Base-by-base conservation (phyloP, 2,329 filamentous ascomycete species). In the Phaeoacremonium minimum region DNA sequence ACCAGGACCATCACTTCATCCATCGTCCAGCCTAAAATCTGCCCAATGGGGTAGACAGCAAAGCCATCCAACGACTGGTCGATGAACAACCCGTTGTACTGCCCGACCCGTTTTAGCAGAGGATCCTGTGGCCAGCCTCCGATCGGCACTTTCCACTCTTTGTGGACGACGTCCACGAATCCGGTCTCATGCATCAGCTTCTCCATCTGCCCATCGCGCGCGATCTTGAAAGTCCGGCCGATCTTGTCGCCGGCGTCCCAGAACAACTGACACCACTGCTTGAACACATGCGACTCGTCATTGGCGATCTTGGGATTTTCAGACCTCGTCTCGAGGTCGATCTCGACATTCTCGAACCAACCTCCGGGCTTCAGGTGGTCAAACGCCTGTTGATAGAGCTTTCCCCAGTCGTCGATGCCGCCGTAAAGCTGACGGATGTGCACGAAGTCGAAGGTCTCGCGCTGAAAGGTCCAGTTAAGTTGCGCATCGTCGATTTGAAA, bases 371-470 rank as follows among this genome's bases (percentile, higher is more conserved):
- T 71, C 15, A 78, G 55, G 40, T 77, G 69, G 36, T 58, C 57
- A 42, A 59, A 75, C 1, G 68, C 56, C 39, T 76, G 72, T 11
- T 55, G 53, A 41, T 83, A 69, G 7, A 84, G 57, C 9, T 67
- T 57, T 15, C 64, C 61, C 61, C 78, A 84, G 45, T 79, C 69
- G 2, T 63, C 56, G 43, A 83, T 71, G 32, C 70, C 67, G 15
- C 80, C 80, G 3, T 66, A 63, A 58, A 85, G 66, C 47, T 77
- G 63, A 30, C 74, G 68, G 3, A 74, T 68, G 55, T 82, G 79
- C 39, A 84, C 69, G 41, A 73, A 73, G 55, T 83, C 77, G 47
- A 81, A 69, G 45, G 67, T 49, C 29, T 67, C 50, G 4, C 55
- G 48, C 13, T 61, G 57, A 51, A 67, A 66, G 46, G 71, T 57